A percentile compares a stretch with the other conserved stretches of the same genome.
phyloP scores from a whole-genome alignment of 768 basidiomycete species.

The Tricholoma matsutake region DNA sequence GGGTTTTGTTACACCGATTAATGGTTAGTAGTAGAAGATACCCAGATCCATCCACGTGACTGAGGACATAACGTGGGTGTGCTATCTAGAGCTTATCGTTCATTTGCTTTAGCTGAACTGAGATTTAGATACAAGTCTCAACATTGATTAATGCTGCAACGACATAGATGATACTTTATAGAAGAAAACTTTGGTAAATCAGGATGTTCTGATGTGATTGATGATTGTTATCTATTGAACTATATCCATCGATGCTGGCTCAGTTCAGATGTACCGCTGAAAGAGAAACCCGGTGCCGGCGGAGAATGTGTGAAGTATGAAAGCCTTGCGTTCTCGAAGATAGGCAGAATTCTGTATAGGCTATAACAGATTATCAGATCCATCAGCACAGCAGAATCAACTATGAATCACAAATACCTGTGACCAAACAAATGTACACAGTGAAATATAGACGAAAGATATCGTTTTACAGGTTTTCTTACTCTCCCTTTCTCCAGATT shows the following conservation, averaged over 20 bases:
- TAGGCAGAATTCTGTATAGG: background rate
- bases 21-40: constrained; percentile 11
- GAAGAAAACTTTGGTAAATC: background rate
- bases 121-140: background rate
- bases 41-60: too few relatives aligned
- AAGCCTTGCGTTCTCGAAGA: background rate
- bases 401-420: constrained; percentile 14
- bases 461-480: constrained; percentile 9
- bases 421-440: constrained; percentile 21
- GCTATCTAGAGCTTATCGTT: background rate
- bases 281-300: background rate
- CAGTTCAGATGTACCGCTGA: background rate
- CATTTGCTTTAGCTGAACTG: background rate
- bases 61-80: too few relatives aligned
- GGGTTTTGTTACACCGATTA: constrained; percentile 45
- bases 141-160: too few relatives aligned
- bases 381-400: background rate
- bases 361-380: background rate
- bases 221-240: background rate
- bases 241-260: background rate
- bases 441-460: constrained; percentile 24
- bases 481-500: constrained; percentile 16
- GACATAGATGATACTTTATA: background rate
- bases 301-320: background rate
- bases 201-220: background rate